Base-by-base conservation (phyloP, 1,284 basidiomycete genomes). In the Ustilago lituana region DNA sequence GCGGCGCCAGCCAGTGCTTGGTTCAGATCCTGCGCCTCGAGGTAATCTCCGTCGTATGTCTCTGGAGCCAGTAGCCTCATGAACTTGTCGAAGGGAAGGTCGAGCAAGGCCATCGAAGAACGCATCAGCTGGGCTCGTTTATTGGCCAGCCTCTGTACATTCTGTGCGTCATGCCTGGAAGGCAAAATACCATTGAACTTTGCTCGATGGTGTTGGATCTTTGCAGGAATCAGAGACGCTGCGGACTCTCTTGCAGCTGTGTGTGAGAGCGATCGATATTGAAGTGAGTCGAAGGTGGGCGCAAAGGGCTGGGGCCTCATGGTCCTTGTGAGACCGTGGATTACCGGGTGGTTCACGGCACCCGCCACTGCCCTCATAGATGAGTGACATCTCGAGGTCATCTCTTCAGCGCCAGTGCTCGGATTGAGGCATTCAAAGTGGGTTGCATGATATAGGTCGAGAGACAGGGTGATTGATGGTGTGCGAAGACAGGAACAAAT, bases 11-110 rank as follows among this genome's bases (percentile, higher is more conserved):
- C 45, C 22, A 63, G 27, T 10, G 37, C 56, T 15, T 58, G 31
- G 22, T 54, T 31, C 10, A 54, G 37, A 27, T 35, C 26, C 5
- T 47, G 17, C 14, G 62, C 62, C 24, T 65, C 62, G 15, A 20
- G 32, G 22, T 29, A 20, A 8, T 14, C 19, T 22, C 47, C 51
- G 3, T 15, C 31, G 29, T 49, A 55, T 0, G 27, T 32, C 11
- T 40, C 35, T 27, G 62, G 55, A 22, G 47, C 36, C 4, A 57
- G 4, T 10, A 31, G 5, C 7, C 47, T 40, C 8, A 50, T 17
- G 20, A 54, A 15, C 3, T 14, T 39, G 12, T 45, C 37, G 31
- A 57, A 22, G 6, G 40, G 22, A 10, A 29, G 8, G 8, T 9
- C 19, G 10, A 20, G 39, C 7, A 26, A 23, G 22, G 41, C 40